phyloP scores from a whole-genome alignment of 1,284 basidiomycete species.

The Cryptococcus sp. region DNA sequence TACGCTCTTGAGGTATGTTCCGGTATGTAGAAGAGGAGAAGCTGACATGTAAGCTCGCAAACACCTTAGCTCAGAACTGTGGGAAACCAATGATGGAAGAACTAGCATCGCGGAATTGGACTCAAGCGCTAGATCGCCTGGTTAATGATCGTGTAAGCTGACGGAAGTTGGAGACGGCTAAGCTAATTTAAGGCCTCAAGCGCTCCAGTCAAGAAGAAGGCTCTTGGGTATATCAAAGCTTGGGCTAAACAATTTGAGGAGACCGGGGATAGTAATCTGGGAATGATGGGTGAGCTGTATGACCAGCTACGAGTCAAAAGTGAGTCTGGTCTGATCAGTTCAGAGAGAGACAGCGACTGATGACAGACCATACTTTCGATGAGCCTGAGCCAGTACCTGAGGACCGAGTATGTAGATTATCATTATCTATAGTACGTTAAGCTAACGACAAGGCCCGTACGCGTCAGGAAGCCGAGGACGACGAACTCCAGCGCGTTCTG shows the following conservation, averaged over 20 bases:
- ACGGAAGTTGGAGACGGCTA: background rate
- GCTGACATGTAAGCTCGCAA: conserved; percentile 57
- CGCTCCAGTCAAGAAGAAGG: conserved; percentile 76
- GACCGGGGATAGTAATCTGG: conserved; percentile 64
- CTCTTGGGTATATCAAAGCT: conserved; percentile 66
- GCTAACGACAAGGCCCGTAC: conserved; percentile 24
- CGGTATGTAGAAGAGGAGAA: background rate
- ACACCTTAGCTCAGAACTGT: conserved; percentile 89
- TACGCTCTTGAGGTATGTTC: conserved; percentile 70
- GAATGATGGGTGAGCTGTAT: conserved; percentile 88
- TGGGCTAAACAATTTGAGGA: conserved; percentile 83
- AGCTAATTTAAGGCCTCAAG: conserved; percentile 65
- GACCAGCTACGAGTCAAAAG: conserved; percentile 77
- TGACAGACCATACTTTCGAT: conserved; percentile 54
- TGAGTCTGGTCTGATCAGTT: conserved; percentile 44
- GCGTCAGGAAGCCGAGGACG: conserved; percentile 77
- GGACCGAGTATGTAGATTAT: conserved; percentile 17
- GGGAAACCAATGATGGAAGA: conserved; percentile 76
- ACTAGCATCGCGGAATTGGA: conserved; percentile 85
- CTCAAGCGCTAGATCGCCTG: conserved; percentile 76
- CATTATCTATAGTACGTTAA: background rate
- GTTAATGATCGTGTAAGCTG: conserved; percentile 75
- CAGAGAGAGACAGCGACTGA: background rate
- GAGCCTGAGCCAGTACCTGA: conserved; percentile 55
- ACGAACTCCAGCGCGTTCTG: conserved; percentile 83